Percentiles rank a stretch among this genome's conserved stretches.
phyloP scores from a whole-genome alignment of 1,139 yeast genomes.

The Blastobotrys aristatus region DNA sequence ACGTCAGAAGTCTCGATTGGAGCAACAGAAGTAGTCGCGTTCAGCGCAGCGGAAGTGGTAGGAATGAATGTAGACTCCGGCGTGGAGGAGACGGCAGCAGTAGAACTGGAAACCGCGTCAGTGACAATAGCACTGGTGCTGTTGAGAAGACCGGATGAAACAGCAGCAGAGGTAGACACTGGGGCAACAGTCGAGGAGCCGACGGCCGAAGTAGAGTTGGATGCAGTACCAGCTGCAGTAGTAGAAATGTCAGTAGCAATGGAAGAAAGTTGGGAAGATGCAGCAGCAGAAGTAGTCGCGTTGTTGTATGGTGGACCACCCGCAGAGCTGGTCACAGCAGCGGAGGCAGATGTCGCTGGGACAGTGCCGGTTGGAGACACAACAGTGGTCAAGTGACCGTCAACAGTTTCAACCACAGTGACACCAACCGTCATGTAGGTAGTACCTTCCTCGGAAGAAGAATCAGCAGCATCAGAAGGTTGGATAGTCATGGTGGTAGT shows the following conservation, averaged over 20 bases:
- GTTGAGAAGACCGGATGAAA: background rate
- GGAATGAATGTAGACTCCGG: too few relatives aligned
- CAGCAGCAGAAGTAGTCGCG: background rate
- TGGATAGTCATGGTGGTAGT: background rate
- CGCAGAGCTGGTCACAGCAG: background rate
- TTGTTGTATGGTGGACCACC: background rate
- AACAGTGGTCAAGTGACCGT: background rate
- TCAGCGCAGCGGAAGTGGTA: slow-evolving; percentile 1
- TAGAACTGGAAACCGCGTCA: background rate
- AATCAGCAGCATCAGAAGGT: background rate
- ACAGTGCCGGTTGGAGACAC: background rate
- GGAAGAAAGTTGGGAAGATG: background rate
- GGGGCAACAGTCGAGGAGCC: slow-evolving; percentile 1
- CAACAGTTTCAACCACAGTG: background rate
- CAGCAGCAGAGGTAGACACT: background rate
- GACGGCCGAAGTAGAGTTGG: background rate
- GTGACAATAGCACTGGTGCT: slow-evolving; percentile 7
- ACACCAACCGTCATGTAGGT: background rate
- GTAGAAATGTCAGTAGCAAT: slow-evolving; percentile 1
- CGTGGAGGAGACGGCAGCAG: slow-evolving; percentile 6
- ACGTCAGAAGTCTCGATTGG: slow-evolving; percentile 9
- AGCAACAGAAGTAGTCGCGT: too few relatives aligned
- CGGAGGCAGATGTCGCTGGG: background rate
- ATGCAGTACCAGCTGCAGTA: background rate
- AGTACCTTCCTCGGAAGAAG: background rate